Percentiles rank a stretch among this genome's conserved stretches.
phyloP scores from a whole-genome alignment of 768 basidiomycete species.

The Hericium erinaceus region DNA sequence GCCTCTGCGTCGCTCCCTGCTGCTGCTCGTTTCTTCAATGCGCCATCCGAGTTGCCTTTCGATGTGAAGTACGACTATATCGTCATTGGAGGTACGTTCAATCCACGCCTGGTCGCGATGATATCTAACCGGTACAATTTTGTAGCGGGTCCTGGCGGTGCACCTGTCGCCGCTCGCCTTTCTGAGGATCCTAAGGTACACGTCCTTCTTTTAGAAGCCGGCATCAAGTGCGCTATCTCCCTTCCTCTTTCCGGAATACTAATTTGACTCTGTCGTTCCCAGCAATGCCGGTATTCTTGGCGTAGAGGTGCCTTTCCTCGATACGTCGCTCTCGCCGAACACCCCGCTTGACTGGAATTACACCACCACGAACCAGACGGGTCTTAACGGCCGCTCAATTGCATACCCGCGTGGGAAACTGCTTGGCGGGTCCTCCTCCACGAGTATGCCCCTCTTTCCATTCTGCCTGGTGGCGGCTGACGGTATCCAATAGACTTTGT shows the following conservation, averaged over 20 bases:
- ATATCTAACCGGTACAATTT: neutral
- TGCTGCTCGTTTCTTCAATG: conserved; percentile 1
- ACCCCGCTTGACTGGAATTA: conserved; percentile 2
- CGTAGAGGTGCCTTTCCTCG: neutral
- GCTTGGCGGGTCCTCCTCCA: conserved; percentile 1
- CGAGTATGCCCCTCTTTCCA: neutral
- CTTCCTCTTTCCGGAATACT: too few species aligned
- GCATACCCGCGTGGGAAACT: neutral
- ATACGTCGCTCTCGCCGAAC: neutral
- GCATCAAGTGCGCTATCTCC: neutral
- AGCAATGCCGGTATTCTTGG: neutral
- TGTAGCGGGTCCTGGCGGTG: conserved; percentile 2
- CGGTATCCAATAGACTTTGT: conserved; percentile 14
- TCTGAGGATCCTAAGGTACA: neutral
- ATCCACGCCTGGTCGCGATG: neutral
- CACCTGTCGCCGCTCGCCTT: neutral
- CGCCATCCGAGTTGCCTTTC: conserved; percentile 1
- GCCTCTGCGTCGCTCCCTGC: neutral
- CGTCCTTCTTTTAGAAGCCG: conserved; percentile 1
- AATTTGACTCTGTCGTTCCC: neutral
- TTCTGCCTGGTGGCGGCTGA: neutral
- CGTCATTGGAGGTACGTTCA: conserved; percentile 2
- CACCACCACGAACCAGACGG: conserved; percentile 1
- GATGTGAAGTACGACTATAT: conserved; percentile 2
- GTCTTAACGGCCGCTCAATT: conserved; percentile 2